phyloP scores from a whole-genome alignment of 1,284 basidiomycete genomes.

The Fistulinella cinereoalba region DNA sequence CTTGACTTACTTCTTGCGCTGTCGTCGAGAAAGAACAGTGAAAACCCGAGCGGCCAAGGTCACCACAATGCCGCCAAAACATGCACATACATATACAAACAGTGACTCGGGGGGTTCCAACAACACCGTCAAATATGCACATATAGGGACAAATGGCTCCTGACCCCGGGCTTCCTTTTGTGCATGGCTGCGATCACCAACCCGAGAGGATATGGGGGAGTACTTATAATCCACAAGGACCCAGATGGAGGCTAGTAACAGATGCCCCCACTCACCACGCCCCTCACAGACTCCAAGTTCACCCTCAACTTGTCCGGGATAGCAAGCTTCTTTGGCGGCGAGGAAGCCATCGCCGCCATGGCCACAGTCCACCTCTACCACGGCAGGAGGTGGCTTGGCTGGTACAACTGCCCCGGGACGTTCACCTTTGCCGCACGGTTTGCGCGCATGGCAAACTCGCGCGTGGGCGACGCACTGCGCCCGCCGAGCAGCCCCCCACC shows the following conservation, averaged over 20 bases:
- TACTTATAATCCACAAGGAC: no score
- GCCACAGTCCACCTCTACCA: slow-evolving; percentile 27
- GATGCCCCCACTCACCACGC: slow-evolving; percentile 21
- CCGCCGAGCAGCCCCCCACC: slow-evolving; percentile 16
- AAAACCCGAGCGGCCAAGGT: slow-evolving; percentile 1
- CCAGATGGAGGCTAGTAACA: no score
- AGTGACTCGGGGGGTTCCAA: no score
- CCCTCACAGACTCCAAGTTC: slow-evolving; percentile 15
- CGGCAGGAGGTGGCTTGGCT: slow-evolving; percentile 30
- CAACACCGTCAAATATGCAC: no score
- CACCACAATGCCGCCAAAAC: slow-evolving; percentile 9
- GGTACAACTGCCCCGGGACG: slow-evolving; percentile 34
- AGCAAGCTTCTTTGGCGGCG: slow-evolving; percentile 29
- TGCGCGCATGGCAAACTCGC: slow-evolving; percentile 26
- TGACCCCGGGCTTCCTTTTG: no score
- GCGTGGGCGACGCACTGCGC: slow-evolving; percentile 22
- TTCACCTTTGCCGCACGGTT: slow-evolving; percentile 29
- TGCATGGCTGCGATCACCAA: no score
- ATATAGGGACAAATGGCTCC: no score
- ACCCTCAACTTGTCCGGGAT: slow-evolving; percentile 23
- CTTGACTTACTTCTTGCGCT: slow-evolving; percentile 33
- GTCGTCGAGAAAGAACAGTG: slow-evolving; percentile 16
- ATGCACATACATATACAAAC: slow-evolving; percentile 18
- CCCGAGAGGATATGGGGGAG: no score
- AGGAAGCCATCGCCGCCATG: slow-evolving; percentile 32